phyloP scores from a whole-genome alignment of 768 basidiomycete genomes.

The Rhizopogon roseolus region DNA sequence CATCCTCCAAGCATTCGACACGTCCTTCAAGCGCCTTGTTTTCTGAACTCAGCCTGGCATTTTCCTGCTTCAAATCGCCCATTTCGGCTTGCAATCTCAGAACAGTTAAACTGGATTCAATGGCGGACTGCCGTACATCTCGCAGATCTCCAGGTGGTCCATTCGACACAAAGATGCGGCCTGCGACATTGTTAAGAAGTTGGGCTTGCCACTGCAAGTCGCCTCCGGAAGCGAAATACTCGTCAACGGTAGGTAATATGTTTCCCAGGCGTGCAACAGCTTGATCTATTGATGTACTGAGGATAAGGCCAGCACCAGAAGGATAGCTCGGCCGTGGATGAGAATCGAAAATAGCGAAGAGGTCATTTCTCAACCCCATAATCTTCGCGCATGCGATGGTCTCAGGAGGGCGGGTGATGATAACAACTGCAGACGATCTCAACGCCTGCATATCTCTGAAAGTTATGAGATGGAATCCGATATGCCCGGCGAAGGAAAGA shows the following conservation, averaged over 20 bases:
- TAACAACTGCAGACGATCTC: conserved; percentile 28
- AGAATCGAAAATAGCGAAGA: conserved; percentile 64
- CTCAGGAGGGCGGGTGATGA: conserved; percentile 71
- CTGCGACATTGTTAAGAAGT: conserved; percentile 55
- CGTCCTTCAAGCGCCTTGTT: conserved; percentile 24
- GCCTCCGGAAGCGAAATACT: conserved; percentile 34
- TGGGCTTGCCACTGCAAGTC: conserved; percentile 62
- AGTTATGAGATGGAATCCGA: neutral
- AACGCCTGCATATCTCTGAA: conserved; percentile 20
- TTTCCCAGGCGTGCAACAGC: conserved; percentile 41
- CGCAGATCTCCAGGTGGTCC: conserved; percentile 12
- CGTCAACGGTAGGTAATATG: conserved; percentile 44
- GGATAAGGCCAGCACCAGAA: conserved; percentile 52
- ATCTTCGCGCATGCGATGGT: conserved; percentile 52
- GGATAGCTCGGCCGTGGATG: conserved; percentile 59
- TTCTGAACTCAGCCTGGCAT: conserved; percentile 17
- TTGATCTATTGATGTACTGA: conserved; percentile 41
- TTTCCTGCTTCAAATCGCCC: conserved; percentile 30
- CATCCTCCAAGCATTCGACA: conserved; percentile 9
- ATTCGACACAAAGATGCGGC: conserved; percentile 47
- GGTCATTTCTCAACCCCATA: conserved; percentile 9
- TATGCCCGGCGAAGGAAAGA: no score
- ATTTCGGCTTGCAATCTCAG: conserved; percentile 39
- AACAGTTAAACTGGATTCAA: conserved; percentile 47
- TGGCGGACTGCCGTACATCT: conserved; percentile 28